Base-by-base conservation (phyloP, 1,139 yeast genomes). In the Debaryomyces nepalensis region DNA sequence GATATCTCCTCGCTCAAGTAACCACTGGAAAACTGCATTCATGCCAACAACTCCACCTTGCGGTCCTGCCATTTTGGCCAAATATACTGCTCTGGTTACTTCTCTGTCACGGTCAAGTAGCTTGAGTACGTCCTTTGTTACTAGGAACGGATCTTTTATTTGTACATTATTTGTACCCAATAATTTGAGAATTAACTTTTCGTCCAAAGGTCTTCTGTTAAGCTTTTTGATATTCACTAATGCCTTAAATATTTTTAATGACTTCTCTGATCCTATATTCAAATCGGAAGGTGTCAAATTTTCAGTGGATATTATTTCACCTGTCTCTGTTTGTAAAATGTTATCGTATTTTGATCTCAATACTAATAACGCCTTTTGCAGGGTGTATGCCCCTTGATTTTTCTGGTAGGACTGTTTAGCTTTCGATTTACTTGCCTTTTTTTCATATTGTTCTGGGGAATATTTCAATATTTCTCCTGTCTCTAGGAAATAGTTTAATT, bases 91-190 rank as follows among this genome's bases (percentile, higher is more conserved):
- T 45, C 86, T 73, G 24, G 66, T 68, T 0, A 69, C 49, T 39
- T 63, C 61, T 2, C 75, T 75, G 41, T 72, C 81, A 40, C 75
- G 60, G 16, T 64, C 65, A 22, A 85, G 62, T 43, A 84, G 73
- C 42, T 75, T 74, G 10, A 63, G 52, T 0, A 78, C 81, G 45
- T 82, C 84, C 26, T 70, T 58, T 9, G 80, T 77, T 7, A 84
- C 80, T 24, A 76, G 54, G 37, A 66, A 68, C 0, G 87, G 76
- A 57, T 85, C 88, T 39, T 71, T 63, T 18, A 85, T 50, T 54
- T 80, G 84, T 23, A 66, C 68, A 3, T 75, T 79, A 35, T 77
- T 76, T 1, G 81, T 71, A 3, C 91, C 90, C 20, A 85, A 58
- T 6, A 83, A 64, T 1, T 75, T 66, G 48, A 75, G 73, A 35